Conservation (phyloP, 768 basidiomycete genomes). For the Tephrocybe sp. region DNA sequence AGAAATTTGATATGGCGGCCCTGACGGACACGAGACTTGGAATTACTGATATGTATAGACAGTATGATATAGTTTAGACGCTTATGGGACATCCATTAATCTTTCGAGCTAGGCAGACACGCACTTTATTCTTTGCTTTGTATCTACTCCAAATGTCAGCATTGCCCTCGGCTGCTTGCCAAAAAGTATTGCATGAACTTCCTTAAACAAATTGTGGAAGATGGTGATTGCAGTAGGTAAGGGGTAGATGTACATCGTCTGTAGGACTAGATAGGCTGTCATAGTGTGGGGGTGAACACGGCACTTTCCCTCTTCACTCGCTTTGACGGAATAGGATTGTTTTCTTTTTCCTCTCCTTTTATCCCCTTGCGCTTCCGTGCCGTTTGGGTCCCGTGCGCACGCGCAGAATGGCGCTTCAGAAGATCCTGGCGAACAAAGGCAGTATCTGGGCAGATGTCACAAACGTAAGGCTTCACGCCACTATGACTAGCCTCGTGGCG, state of each 20-base stretch:
- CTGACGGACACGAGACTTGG: constrained; percentile 27
- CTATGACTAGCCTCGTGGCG: constrained; percentile 70
- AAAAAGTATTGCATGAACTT: too few species aligned
- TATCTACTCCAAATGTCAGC: too few species aligned
- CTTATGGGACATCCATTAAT: constrained; percentile 3
- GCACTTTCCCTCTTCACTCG: constrained; percentile 9
- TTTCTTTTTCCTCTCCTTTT: constrained; percentile 9
- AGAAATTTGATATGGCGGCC: constrained; percentile 69
- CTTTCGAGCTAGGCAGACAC: not conserved
- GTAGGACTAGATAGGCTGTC: not conserved
- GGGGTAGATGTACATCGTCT: too few species aligned
- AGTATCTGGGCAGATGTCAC: constrained; percentile 52
- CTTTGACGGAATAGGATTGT: constrained; percentile 2
- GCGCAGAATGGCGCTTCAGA: constrained; percentile 62
- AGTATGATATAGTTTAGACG: constrained; percentile 1
- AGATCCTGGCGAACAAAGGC: constrained; percentile 70
- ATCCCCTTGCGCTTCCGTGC: constrained; percentile 23
- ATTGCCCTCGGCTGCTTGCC: too few species aligned
- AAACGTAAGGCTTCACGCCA: constrained; percentile 57
- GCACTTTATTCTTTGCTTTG: not conserved
- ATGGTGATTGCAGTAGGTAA: too few species aligned
- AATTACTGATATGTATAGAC: too few species aligned
- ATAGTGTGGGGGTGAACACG: too few species aligned
- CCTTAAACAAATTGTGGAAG: not conserved
- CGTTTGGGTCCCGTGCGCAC: constrained; percentile 46